These are phyloP conservation scores for Barnettozyma salicaria DNA, from an alignment of 805 yeast genomes.

Conservation along the genomic window DNA sequence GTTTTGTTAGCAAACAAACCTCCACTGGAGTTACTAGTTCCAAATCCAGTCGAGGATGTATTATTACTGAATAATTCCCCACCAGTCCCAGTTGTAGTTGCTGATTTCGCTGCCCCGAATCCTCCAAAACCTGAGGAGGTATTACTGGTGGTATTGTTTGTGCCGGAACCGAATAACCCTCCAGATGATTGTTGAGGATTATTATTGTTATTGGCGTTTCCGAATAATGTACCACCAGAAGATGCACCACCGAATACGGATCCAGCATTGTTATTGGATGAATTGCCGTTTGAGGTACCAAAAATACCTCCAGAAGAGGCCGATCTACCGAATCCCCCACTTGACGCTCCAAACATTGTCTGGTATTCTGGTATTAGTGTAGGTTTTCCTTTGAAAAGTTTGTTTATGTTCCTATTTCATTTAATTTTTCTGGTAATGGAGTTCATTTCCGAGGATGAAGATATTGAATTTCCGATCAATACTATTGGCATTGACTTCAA, in stretches of 20 bases:
- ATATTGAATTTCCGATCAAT: too few relatives aligned
- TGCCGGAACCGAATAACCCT: conserved; percentile 10
- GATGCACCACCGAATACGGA: conserved; percentile 4
- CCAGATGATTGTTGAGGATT: conserved; percentile 12
- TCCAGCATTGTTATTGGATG: conserved; percentile 15
- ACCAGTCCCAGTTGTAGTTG: conserved; percentile 19
- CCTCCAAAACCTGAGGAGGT: conserved; percentile 6
- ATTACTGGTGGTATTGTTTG: conserved; percentile 15
- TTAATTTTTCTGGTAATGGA: too few relatives aligned
- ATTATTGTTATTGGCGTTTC: too few relatives aligned
- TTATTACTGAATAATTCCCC: conserved; percentile 30
- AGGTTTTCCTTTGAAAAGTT: too few relatives aligned
- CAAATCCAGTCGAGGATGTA: conserved; percentile 7
- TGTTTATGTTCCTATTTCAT: neutral
- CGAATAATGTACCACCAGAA: too few relatives aligned
- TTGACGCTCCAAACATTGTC: conserved; percentile 17
- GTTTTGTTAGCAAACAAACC: conserved; percentile 1
- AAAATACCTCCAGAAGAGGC: conserved; percentile 23
- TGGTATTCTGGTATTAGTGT: too few relatives aligned
- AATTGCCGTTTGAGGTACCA: conserved; percentile 16
- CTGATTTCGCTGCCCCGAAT: conserved; percentile 5
- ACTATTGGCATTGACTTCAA: too few relatives aligned
- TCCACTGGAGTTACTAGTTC: neutral
- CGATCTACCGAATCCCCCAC: conserved; percentile 21
- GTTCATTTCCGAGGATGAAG: too few relatives aligned